A percentile compares a stretch with the other conserved stretches of the same genome.
Conservation (phyloP, 805 yeast species). For the Huiozyma naganishii region DNA sequence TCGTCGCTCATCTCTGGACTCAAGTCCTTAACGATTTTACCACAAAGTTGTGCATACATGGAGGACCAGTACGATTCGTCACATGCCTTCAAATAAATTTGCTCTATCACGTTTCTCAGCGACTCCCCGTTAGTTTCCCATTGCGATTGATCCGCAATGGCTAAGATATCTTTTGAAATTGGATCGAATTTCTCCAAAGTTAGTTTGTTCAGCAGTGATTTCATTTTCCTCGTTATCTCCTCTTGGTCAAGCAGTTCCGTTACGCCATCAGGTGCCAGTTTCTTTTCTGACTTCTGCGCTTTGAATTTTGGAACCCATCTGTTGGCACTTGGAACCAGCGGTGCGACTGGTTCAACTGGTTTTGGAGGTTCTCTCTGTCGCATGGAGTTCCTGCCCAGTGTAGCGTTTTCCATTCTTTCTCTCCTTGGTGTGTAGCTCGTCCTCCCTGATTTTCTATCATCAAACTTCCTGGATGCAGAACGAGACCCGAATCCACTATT, state of each 20-base stretch:
- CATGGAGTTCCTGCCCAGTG: constrained; percentile 17
- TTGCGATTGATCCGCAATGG: constrained; percentile 72
- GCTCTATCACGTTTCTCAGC: constrained; percentile 65
- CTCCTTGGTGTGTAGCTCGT: constrained; percentile 31
- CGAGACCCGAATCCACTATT: constrained; percentile 44
- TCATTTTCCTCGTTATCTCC: constrained; percentile 73
- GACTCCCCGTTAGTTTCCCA: constrained; percentile 80
- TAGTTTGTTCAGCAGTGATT: constrained; percentile 82
- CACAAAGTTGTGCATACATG: constrained; percentile 90
- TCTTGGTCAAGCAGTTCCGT: constrained; percentile 53
- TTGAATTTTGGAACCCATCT: constrained; percentile 90
- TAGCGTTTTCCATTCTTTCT: constrained; percentile 33
- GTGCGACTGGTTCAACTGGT: constrained; percentile 65
- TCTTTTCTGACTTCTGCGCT: constrained; percentile 46
- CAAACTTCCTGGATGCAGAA: constrained; percentile 29
- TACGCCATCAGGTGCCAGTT: constrained; percentile 69
- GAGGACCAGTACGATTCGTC: constrained; percentile 98
- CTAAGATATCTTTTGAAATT: constrained; percentile 65
- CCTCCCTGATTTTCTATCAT: constrained; percentile 29
- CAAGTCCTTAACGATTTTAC: constrained; percentile 58
- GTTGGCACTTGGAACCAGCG: constrained; percentile 69
- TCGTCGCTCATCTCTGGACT: constrained; percentile 56
- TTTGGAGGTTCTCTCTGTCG: constrained; percentile 27
- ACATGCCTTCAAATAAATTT: constrained; percentile 88
- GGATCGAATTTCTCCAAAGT: constrained; percentile 84